These are phyloP conservation scores for Aurantiochytrium sp. DNA, from an alignment of 108 stramenopile genomes.

Conservation along the genomic window DNA sequence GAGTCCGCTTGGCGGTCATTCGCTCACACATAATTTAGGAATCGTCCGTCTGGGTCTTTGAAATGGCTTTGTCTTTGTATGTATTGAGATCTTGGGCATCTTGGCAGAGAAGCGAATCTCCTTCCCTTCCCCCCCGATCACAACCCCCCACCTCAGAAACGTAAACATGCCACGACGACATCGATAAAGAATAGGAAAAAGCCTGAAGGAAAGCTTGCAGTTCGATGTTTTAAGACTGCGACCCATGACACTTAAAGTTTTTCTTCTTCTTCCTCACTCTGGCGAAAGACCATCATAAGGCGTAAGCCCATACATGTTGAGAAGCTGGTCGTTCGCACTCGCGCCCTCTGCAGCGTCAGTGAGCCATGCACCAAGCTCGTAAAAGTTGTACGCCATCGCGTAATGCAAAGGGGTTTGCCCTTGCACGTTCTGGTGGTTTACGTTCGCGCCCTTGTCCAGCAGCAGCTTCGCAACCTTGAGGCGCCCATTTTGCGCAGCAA, in stretches of 20 bases:
- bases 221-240: neutral
- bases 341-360: slow-evolving; percentile 37
- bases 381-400: slow-evolving; percentile 71
- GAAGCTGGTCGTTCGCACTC: slow-evolving; percentile 51
- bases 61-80: no score
- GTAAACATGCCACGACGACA: no score
- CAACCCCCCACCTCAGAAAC: no score
- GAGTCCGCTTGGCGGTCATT: no score
- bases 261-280: neutral
- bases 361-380: slow-evolving; percentile 65
- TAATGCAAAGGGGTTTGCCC: slow-evolving; percentile 74
- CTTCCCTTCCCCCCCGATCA: no score
- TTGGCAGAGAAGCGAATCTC: no score
- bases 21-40: no score
- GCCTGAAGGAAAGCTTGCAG: no score
- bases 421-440: slow-evolving; percentile 73
- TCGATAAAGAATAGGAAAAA: no score
- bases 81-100: no score
- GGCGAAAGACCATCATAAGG: slow-evolving; percentile 59
- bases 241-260: neutral
- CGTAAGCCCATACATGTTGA: slow-evolving; percentile 60
- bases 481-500: slow-evolving; percentile 69
- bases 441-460: slow-evolving; percentile 65
- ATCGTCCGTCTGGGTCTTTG: no score
- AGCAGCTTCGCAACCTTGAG: slow-evolving; percentile 58